Evolutionary conservation across 2,329 filamentous ascomycete species (phyloP).

Genomic region (Penicillium aurantiogriseum): DNA sequence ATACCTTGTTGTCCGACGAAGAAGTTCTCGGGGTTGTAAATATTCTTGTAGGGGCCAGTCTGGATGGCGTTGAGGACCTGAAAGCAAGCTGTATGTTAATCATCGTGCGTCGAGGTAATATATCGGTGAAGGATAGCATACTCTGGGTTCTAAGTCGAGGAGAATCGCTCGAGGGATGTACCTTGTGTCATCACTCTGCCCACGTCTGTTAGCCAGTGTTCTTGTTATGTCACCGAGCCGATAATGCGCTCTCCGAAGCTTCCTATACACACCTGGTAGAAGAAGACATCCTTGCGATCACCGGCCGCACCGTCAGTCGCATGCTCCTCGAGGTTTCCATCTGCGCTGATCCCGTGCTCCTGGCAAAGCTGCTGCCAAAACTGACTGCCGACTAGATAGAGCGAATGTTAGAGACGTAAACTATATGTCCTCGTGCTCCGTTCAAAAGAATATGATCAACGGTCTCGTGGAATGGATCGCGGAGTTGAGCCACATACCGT

Average conservation of each 20-base stretch:
- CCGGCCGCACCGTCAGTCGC: constrained; percentile 79
- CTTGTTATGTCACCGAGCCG: accelerated
- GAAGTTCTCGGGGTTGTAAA: constrained; percentile 99
- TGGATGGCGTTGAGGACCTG: constrained; percentile 91
- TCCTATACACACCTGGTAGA: constrained; percentile 68
- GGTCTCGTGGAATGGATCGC: constrained; percentile 22
- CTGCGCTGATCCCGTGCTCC: constrained; percentile 96
- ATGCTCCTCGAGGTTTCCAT: constrained; percentile 96
- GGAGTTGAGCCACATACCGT: constrained; percentile 65
- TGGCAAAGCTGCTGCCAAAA: constrained; percentile 99
- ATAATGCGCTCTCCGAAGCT: not conserved
- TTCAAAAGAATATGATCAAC: constrained; percentile 3
- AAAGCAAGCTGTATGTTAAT: constrained; percentile 3
- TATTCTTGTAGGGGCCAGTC: constrained; percentile 91
- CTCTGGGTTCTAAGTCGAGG: constrained; percentile 89
- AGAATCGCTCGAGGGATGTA: constrained; percentile 97
- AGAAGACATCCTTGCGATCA: constrained; percentile 98
- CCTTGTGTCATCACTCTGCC: constrained; percentile 88
- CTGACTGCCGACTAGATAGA: constrained; percentile 75
- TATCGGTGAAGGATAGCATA: constrained; percentile 35
- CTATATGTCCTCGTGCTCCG: not conserved
- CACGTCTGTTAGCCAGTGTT: constrained; percentile 5
- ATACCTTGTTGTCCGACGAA: constrained; percentile 92
- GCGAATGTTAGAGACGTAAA: constrained; percentile 30
- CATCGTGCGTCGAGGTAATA: not conserved